A percentile compares a stretch with the other conserved stretches of the same genome.
Conservation (phyloP, 2,329 filamentous ascomycete genomes). For the Trichoderma atroviride region DNA sequence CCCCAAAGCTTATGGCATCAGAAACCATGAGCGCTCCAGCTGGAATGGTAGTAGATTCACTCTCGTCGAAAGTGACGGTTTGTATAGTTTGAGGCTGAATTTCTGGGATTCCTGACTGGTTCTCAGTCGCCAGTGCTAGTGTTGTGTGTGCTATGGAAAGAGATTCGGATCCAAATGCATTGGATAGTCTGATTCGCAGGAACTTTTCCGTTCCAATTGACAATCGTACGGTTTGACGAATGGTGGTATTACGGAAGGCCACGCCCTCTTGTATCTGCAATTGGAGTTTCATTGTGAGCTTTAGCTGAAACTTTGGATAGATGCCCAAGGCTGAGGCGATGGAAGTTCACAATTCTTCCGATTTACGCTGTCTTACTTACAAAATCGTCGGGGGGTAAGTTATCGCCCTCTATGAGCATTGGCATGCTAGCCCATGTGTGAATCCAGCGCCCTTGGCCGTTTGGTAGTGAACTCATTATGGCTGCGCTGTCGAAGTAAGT, state of each 20-base stretch:
- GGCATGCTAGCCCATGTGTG: constrained; percentile 4
- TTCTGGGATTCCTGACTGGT: not conserved
- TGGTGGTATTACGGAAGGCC: not conserved
- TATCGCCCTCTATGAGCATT: not conserved
- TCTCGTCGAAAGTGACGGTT: not conserved
- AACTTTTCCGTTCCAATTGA: not conserved
- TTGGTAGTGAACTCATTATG: not conserved
- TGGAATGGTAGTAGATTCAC: not conserved
- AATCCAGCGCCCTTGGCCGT: not conserved
- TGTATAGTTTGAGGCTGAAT: not conserved
- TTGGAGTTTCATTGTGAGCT: not conserved
- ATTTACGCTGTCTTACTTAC: not conserved
- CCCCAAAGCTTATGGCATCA: not conserved
- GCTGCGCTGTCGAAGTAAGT: not conserved
- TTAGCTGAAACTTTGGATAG: not conserved
- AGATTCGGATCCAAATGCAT: not conserved
- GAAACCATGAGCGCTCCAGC: not conserved
- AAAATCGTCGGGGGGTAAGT: not conserved
- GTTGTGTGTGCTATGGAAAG: not conserved
- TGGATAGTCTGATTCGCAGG: not conserved
- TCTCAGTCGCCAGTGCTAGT: not conserved
- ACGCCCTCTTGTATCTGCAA: not conserved
- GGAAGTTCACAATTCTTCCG: too few relatives aligned
- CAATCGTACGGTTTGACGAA: not conserved
- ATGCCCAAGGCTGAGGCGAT: too few relatives aligned